Evolutionary conservation across 805 yeast genomes (phyloP).

Genomic region (Nakazawaea wickerhamii): DNA sequence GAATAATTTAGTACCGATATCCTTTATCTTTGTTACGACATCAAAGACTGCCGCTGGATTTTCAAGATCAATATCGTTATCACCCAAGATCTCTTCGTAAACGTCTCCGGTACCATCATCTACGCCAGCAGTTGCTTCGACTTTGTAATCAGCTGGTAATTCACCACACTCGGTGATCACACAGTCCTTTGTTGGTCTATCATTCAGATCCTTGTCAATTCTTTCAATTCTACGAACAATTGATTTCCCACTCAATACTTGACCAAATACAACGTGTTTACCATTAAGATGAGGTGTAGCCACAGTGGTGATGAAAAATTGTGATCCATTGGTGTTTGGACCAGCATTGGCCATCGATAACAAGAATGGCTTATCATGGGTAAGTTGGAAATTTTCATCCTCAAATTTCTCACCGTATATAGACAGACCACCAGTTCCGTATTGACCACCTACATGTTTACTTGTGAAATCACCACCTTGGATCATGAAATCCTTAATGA

Average conservation of each 20-base stretch:
- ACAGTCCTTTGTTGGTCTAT: constrained; percentile 69
- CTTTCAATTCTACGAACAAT: constrained; percentile 75
- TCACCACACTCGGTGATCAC: constrained; percentile 76
- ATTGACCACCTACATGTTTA: constrained; percentile 30
- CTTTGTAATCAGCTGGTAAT: constrained; percentile 52
- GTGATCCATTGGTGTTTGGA: constrained; percentile 92
- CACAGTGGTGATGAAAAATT: constrained; percentile 88
- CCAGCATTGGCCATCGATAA: constrained; percentile 98
- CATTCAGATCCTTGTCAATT: constrained; percentile 56
- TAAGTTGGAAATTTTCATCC: constrained; percentile 77
- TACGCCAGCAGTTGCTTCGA: constrained; percentile 36
- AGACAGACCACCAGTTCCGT: constrained; percentile 76
- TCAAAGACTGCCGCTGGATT: constrained; percentile 61
- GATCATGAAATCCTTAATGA: constrained; percentile 83
- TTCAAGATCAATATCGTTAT: constrained; percentile 61
- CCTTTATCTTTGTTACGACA: constrained; percentile 64
- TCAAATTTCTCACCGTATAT: constrained; percentile 83
- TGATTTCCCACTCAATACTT: constrained; percentile 77
- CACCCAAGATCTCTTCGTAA: constrained; percentile 71
- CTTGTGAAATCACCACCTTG: constrained; percentile 93
- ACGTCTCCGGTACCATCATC: constrained; percentile 84
- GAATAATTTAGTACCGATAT: constrained; percentile 70
- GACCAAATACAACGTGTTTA: constrained; percentile 95
- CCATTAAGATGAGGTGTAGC: constrained; percentile 93
- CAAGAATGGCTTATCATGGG: constrained; percentile 81